Evolutionary conservation across 257 asterid genomes (phyloP), one percentile per base, ranked within the genome.

Genomic region (Paraleonurus japonicus): DNA sequence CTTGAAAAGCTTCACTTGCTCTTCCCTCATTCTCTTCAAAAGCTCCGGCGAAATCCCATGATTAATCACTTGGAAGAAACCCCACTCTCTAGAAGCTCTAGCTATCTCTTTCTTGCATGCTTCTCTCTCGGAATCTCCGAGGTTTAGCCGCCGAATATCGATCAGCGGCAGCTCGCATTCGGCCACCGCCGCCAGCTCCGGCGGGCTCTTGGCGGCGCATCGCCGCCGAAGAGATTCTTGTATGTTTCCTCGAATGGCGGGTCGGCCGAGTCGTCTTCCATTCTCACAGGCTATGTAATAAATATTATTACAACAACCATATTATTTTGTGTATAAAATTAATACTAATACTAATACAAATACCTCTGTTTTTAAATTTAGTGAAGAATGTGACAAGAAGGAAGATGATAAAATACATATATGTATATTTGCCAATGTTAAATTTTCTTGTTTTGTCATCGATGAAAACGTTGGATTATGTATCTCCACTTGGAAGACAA

Each of bases 31-130:
- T 68, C 67, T 76, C 71, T 67, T 93, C 47, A 94, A 45, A 9
- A 89, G 67, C 58, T 86, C 91, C 0, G 72, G 70, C 7, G 97
- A 83, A 47, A 94, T 85, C 58, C 99, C 97, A 2, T 94, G 99
- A 76, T 91, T 94, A 11, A 85, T 57, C 47, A 89, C 99, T 53
- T 94, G 96, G 50, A 94, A 94, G 35, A 94, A 94, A 8, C 99
- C 99, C 99, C 97, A 94, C 55, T 94, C 99, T 16, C 50, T 70
- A 0, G 99, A 87, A 8, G 99, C 99, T 37, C 60, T 55, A 0
- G 91, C 87, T 6, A 94, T 89, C 69, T 82, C 80, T 22, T 66
- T 83, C 86, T 79, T 89, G 87, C 97, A 94, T 57, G 78, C 68
- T 62, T 35, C 65, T 72, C 83, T 79, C 26, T 79, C 87, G 2